Evolutionary conservation across 83 land plant species (phyloP), one percentile per base, ranked within the genome.

Genomic region (Diphasiastrum complanatum): DNA sequence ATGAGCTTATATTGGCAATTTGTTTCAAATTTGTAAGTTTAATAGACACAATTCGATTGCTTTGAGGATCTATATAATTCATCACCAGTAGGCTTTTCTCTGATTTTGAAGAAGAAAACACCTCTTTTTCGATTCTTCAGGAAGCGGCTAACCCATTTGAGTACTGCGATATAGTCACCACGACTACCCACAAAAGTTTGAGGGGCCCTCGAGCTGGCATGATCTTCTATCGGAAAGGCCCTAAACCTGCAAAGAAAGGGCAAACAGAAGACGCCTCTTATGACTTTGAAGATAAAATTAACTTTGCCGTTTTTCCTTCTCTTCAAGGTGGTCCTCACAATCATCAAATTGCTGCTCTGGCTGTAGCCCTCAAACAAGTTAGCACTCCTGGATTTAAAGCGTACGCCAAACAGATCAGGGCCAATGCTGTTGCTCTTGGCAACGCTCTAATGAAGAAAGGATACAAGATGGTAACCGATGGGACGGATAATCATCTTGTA

Each of bases 321-420:
- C 79, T 85, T 33, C 90, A 85, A 61, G 90, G 90, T 23, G 92
- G 85, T 23, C 95, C 95, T 12, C 95, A 87, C 74, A 87, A 87
- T 34, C 95, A 85, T 78, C 95, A 87, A 60, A 87, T 87, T 73
- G 95, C 82, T 60, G 95, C 95, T 27, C 68, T 85, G 65, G 93
- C 93, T 63, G 93, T 87, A 40, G 89, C 93, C 41, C 48, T 86
- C 60, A 86, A 86, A 59, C 91, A 85, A 68, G 80, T 76, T 2
- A 71, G 60, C 82, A 45, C 77, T 1, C 93, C 93, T 27, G 83
- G 78, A 23, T 87, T 87, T 69, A 84, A 87, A 83, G 79, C 77
- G 10, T 87, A 87, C 65, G 89, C 93, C 35, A 87, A 87, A 69
- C 93, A 87, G 66, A 80, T 84, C 5, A 84, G 70, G 73, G 93